Conservation (phyloP, 352 stramenopile genomes). For the Pythium coloratum region DNA sequence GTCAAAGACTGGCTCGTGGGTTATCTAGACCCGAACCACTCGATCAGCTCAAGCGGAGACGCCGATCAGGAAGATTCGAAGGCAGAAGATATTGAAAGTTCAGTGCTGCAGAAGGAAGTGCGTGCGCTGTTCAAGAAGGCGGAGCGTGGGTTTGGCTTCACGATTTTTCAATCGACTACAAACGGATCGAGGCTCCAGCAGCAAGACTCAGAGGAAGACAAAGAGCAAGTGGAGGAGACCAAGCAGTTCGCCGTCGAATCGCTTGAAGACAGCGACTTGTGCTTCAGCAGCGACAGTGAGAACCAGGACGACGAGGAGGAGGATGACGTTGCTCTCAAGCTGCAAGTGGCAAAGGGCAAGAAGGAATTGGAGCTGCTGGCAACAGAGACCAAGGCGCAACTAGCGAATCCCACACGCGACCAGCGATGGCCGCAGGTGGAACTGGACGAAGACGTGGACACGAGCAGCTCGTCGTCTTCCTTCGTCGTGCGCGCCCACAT, state of each 20-base stretch:
- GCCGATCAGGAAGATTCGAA: not conserved
- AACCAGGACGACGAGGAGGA: constrained; percentile 22
- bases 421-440: not conserved
- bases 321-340: not conserved
- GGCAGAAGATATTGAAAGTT: not conserved
- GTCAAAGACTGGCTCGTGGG: constrained; percentile 46
- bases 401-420: not conserved
- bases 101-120: constrained; percentile 23
- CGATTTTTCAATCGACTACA: not conserved
- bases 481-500: constrained; percentile 20
- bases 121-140: constrained; percentile 20
- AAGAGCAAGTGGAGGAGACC: not conserved
- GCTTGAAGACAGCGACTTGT: constrained; percentile 23
- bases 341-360: not conserved
- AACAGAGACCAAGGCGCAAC: not conserved
- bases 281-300: constrained; percentile 26
- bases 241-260: constrained; percentile 17
- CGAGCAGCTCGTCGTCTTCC: constrained; percentile 10
- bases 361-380: not conserved
- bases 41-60: constrained; percentile 4
- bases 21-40: constrained; percentile 41
- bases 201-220: not conserved
- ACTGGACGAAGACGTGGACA: not conserved
- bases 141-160: constrained; percentile 27
- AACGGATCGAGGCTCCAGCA: not conserved